phyloP scores from a whole-genome alignment of 345 rosid genomes.

The Syzygium aqueum region DNA sequence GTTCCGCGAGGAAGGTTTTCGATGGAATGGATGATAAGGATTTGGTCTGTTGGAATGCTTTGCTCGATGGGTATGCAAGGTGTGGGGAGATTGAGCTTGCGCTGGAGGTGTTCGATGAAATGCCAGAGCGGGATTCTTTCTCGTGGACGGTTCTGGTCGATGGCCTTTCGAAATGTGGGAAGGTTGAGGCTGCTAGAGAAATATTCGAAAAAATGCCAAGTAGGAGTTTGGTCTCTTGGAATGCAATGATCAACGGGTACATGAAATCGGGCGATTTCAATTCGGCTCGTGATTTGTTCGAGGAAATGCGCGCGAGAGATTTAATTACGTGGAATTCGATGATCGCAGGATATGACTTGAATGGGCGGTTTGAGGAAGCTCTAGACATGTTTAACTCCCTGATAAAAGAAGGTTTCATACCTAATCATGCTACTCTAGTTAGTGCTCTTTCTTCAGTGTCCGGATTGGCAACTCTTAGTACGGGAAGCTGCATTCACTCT shows the following conservation, averaged over 20 bases:
- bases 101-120: slow-evolving; percentile 32
- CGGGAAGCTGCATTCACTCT: slow-evolving; percentile 55
- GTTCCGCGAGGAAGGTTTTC: slow-evolving; percentile 28
- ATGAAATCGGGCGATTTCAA: slow-evolving; percentile 23
- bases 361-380: slow-evolving; percentile 27
- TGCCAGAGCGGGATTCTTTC: slow-evolving; percentile 38
- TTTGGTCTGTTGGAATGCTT: slow-evolving; percentile 32
- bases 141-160: slow-evolving; percentile 40
- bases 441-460: slow-evolving; percentile 46
- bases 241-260: slow-evolving; percentile 36
- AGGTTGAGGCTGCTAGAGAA: slow-evolving; percentile 30
- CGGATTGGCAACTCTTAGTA: slow-evolving; percentile 36
- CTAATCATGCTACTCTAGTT: slow-evolving; percentile 40
- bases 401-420: slow-evolving; percentile 21
- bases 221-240: slow-evolving; percentile 31
- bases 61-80: slow-evolving; percentile 41
- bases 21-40: slow-evolving; percentile 32
- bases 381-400: slow-evolving; percentile 16
- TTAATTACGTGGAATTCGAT: slow-evolving; percentile 43
- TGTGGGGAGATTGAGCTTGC: slow-evolving; percentile 29
- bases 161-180: slow-evolving; percentile 33
- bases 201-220: slow-evolving; percentile 27
- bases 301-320: slow-evolving; percentile 18
- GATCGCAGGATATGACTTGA: slow-evolving; percentile 33
- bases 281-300: slow-evolving; percentile 21